Evolutionary conservation across 805 yeast genomes (phyloP), one percentile per base, ranked within the genome.

Genomic region (Lachancea waltii): DNA sequence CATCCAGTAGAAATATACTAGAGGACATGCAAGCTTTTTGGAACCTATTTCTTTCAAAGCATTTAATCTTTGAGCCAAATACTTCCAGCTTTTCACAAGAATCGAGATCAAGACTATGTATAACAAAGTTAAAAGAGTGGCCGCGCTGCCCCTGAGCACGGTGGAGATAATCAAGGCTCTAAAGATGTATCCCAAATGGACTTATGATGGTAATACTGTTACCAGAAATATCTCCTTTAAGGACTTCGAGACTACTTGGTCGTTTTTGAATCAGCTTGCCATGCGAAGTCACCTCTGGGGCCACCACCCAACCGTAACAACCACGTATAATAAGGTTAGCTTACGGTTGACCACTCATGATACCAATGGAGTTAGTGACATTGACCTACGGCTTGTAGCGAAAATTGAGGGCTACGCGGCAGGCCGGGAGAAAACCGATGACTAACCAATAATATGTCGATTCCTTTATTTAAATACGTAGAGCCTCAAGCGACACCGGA

Each of bases 301-400:
- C 3, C 90, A 83, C 49, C 94, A 83, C 54, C 90, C 92, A 0
- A 77, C 77, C 0, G 73, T 83, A 9, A 67, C 64, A 0, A 81
- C 81, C 3, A 70, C 77, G 0, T 83, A 81, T 50, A 83, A 76
- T 44, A 60, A 64, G 21, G 82, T 81, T 1, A 61, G 64, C 11
- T 43, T 83, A 3, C 62, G 64, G 18, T 54, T 81, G 26, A 72
- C 79, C 1, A 83, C 90, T 0, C 92, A 83, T 50, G 92, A 83
- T 52, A 62, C 68, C 0, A 58, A 62, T 16, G 72, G 73, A 4
- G 42, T 75, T 7, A 71, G 81, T n/a, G 71, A 70, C 15, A 49
- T 69, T 17, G 94, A 83, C 50, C 47, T 81, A 30, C 64, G 69
- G 38, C 48, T 83, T 50, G 90, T 89, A 1, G 60, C 58, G 26